A percentile compares a stretch with the other conserved stretches of the same genome.
Conservation (phyloP, 2,329 filamentous ascomycete species). For the Sphaceloma murrayae region DNA sequence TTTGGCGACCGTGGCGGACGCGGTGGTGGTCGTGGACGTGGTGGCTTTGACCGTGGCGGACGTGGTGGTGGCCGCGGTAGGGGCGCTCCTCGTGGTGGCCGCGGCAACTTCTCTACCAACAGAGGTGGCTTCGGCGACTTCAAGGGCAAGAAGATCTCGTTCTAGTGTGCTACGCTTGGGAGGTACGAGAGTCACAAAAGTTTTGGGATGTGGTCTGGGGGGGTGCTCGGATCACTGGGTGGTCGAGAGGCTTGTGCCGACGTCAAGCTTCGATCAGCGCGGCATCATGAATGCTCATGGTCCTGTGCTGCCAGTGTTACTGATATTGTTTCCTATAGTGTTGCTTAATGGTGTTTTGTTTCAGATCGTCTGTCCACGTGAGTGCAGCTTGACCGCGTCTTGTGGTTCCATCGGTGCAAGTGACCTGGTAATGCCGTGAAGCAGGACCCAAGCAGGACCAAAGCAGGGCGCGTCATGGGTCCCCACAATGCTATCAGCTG, state of each 20-base stretch:
- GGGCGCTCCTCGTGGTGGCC: slow-evolving; percentile 44
- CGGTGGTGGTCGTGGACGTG: slow-evolving; percentile 30
- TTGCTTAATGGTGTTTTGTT: slow-evolving; percentile 12
- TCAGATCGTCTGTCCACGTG: slow-evolving; percentile 4
- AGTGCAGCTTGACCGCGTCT: slow-evolving; percentile 1
- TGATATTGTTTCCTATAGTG: not conserved
- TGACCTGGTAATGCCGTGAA: slow-evolving; percentile 4
- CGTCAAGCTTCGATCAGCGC: slow-evolving; percentile 9
- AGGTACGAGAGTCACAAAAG: not conserved
- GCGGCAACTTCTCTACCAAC: slow-evolving; percentile 39
- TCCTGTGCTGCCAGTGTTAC: too few species aligned
- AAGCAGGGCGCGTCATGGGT: slow-evolving; percentile 6
- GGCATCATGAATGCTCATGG: not conserved
- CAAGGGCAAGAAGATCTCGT: slow-evolving; percentile 71
- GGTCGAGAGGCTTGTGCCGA: slow-evolving; percentile 7
- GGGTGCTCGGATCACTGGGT: slow-evolving; percentile 8
- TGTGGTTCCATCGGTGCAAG: slow-evolving; percentile 6
- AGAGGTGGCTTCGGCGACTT: slow-evolving; percentile 55
- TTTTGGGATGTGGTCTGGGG: slow-evolving; percentile 4
- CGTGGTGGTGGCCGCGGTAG: slow-evolving; percentile 44
- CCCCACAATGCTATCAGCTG: slow-evolving; percentile 13
- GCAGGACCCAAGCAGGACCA: not conserved
- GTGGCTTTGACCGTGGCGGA: slow-evolving; percentile 42
- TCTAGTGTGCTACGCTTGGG: slow-evolving; percentile 29
- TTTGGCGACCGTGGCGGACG: slow-evolving; percentile 30